These are phyloP conservation scores for Phytopythium litorale DNA, from an alignment of 352 stramenopile genomes.

Conservation along the genomic window DNA sequence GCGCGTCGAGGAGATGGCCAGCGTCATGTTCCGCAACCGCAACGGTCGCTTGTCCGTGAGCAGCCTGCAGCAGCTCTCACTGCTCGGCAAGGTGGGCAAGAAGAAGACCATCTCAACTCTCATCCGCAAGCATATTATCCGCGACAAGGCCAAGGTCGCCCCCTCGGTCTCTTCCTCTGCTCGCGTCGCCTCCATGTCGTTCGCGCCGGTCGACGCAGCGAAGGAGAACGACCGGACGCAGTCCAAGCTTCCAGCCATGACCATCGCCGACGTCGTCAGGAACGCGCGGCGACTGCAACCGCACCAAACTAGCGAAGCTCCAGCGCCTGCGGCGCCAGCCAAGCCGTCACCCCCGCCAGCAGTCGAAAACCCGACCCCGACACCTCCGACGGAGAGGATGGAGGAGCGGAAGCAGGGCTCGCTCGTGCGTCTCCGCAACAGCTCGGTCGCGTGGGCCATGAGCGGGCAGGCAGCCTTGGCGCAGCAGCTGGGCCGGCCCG, in stretches of 20 bases:
- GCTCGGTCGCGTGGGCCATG: neutral
- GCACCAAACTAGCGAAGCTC: neutral
- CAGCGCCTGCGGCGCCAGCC: neutral
- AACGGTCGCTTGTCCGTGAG: slow-evolving; percentile 3
- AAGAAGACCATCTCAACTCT: slow-evolving; percentile 43
- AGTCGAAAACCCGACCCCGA: neutral
- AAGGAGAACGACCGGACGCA: neutral
- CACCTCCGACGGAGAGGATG: neutral
- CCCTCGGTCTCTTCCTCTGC: slow-evolving; percentile 11
- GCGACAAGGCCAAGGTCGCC: slow-evolving; percentile 25
- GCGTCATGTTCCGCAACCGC: slow-evolving; percentile 26
- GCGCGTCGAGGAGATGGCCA: slow-evolving; percentile 42
- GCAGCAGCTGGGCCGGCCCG: neutral
- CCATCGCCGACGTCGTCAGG: neutral
- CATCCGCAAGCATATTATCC: slow-evolving; percentile 42
- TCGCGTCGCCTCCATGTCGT: neutral
- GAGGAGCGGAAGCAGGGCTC: neutral
- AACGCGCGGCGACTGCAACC: neutral
- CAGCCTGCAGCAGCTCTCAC: too few relatives aligned
- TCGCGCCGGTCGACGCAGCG: neutral
- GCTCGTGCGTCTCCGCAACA: slow-evolving; percentile 1
- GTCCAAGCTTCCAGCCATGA: neutral
- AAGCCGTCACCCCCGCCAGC: neutral
- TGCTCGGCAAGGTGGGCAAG: slow-evolving; percentile 14
- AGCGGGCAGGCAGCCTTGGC: neutral